Percentiles rank a stretch among this genome's conserved stretches.
Evolutionary conservation across 2,329 filamentous ascomycete species (phyloP).

Genomic region (Alternaria incomplexa): DNA sequence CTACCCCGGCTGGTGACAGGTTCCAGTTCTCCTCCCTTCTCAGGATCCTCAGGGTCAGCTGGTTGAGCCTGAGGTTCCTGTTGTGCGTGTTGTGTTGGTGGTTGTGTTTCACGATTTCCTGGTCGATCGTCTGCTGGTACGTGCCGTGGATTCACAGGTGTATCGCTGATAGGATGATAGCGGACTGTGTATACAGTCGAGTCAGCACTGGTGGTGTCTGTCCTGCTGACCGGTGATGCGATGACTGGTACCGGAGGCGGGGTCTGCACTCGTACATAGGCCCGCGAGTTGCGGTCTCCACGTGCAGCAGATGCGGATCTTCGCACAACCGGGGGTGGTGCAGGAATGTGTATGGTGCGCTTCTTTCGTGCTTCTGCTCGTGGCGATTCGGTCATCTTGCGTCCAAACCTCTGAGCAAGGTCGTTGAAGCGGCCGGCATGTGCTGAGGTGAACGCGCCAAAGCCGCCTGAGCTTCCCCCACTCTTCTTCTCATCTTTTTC

Average conservation of each 20-base stretch:
- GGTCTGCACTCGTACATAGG: slow-evolving; percentile 40
- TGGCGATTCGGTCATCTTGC: slow-evolving; percentile 35
- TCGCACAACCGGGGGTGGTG: slow-evolving; percentile 37
- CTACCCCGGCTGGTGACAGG: slow-evolving; percentile 23
- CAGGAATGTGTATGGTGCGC: slow-evolving; percentile 42
- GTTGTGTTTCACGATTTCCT: slow-evolving; percentile 8
- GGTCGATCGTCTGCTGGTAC: slow-evolving; percentile 24
- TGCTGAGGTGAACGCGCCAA: slow-evolving; percentile 33
- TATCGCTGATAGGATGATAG: slow-evolving; percentile 62
- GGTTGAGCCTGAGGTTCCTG: slow-evolving; percentile 13
- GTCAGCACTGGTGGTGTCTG: slow-evolving; percentile 66
- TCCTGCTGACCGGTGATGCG: slow-evolving; percentile 64
- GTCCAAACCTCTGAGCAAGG: slow-evolving; percentile 36
- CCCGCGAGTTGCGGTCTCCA: slow-evolving; percentile 30
- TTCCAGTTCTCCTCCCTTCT: slow-evolving; percentile 35
- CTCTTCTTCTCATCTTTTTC: slow-evolving; percentile 42
- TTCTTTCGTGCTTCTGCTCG: slow-evolving; percentile 38
- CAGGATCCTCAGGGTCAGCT: slow-evolving; percentile 32
- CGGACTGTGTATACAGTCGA: slow-evolving; percentile 70
- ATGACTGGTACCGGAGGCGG: slow-evolving; percentile 53
- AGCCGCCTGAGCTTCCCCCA: slow-evolving; percentile 25
- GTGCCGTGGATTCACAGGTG: slow-evolving; percentile 29
- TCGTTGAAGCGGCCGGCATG: slow-evolving; percentile 32
- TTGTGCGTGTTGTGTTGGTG: not conserved
- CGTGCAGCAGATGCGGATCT: slow-evolving; percentile 34